These are phyloP conservation scores for Sporothrix pallida DNA, from an alignment of 2,329 filamentous ascomycete genomes.

Conservation along the genomic window DNA sequence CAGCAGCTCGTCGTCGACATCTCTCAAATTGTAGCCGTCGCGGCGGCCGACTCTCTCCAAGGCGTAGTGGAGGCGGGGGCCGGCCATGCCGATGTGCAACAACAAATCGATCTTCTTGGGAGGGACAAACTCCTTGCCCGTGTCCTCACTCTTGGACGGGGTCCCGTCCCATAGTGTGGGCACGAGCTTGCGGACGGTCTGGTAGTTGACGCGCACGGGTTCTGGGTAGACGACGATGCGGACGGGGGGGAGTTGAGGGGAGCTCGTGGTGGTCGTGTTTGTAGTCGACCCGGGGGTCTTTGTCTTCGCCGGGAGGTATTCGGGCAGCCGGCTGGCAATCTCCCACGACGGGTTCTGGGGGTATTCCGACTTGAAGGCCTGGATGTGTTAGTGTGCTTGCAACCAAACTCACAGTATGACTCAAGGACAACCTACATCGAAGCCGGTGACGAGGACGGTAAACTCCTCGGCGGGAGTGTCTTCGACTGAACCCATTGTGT, in stretches of 20 bases:
- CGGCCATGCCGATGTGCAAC: constrained; percentile 82
- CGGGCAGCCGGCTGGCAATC: constrained; percentile 72
- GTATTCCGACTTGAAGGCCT: constrained; percentile 78
- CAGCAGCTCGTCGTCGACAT: constrained; percentile 69
- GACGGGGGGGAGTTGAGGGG: constrained; percentile 53
- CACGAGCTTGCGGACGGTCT: constrained; percentile 65
- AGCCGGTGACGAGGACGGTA: constrained; percentile 66
- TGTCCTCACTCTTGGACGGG: background rate
- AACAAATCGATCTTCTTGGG: constrained; percentile 63
- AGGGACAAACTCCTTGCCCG: constrained; percentile 37
- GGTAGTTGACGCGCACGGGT: constrained; percentile 74
- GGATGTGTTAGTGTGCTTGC: background rate
- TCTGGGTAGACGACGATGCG: constrained; percentile 68
- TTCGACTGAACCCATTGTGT: constrained; percentile 43
- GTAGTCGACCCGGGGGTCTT: background rate
- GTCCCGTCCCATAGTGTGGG: constrained; percentile 63
- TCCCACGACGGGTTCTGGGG: constrained; percentile 81
- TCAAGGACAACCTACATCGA: constrained; percentile 55
- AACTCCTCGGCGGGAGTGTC: constrained; percentile 54
- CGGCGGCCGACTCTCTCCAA: constrained; percentile 74
- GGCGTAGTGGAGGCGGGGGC: constrained; percentile 67
- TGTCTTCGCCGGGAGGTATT: constrained; percentile 57
- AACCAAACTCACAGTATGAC: background rate
- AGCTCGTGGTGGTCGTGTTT: background rate
- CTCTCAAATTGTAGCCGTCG: constrained; percentile 71